Conservation (phyloP, 1,139 yeast species). For the Kluyveromyces sp. region DNA sequence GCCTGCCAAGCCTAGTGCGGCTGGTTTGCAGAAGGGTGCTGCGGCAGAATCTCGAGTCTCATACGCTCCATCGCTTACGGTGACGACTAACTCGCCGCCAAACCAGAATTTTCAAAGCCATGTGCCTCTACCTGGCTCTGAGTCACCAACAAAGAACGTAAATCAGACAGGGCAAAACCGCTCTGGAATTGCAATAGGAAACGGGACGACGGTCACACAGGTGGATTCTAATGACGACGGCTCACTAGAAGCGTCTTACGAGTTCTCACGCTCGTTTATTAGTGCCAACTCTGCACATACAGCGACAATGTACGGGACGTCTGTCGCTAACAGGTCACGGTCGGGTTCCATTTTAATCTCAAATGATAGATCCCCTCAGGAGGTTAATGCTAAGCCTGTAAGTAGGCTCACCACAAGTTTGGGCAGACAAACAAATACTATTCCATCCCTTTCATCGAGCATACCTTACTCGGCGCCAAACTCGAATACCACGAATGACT, state of each 20-base stretch:
- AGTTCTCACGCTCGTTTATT: constrained; percentile 28
- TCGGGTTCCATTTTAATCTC: constrained; percentile 21
- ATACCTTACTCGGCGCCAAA: constrained; percentile 70
- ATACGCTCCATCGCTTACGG: neutral
- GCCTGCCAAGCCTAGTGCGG: constrained; percentile 9
- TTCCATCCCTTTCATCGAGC: constrained; percentile 45
- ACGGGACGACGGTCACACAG: constrained; percentile 27
- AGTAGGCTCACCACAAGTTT: constrained; percentile 1
- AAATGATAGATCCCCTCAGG: constrained; percentile 7
- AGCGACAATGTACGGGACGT: constrained; percentile 24
- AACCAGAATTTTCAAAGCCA: constrained; percentile 10
- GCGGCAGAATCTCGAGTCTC: neutral
- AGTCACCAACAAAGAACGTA: too few species aligned
- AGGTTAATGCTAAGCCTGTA: neutral
- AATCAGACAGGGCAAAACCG: neutral
- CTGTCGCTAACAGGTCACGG: constrained; percentile 18
- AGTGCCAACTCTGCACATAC: constrained; percentile 33
- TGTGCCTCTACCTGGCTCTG: neutral
- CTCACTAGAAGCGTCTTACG: constrained; percentile 13
- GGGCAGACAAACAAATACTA: constrained; percentile 6
- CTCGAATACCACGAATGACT: constrained; percentile 20
- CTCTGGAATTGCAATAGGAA: neutral
- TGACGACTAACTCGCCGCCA: constrained; percentile 11
- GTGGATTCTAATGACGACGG: constrained; percentile 22
- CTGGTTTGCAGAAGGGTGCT: constrained; percentile 7